Conservation (phyloP, 257 asterid genomes). For the Cruciata laevipes region DNA sequence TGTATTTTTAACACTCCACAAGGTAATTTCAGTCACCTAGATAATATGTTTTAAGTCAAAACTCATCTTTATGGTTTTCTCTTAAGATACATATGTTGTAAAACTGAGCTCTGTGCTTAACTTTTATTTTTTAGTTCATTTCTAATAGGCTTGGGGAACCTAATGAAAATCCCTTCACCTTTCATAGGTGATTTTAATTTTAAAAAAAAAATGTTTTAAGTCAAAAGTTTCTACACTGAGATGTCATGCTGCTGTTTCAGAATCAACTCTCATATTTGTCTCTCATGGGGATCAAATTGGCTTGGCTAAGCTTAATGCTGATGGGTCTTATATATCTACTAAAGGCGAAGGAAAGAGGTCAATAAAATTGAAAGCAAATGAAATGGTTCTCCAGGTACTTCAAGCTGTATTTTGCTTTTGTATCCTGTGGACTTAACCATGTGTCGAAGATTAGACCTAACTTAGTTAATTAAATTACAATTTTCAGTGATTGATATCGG, state of each 20-base stretch:
- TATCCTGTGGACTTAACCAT: too few species aligned
- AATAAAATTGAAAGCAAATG: slow-evolving; percentile 78
- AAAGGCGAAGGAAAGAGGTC: slow-evolving; percentile 86
- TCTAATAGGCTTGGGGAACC: too few species aligned
- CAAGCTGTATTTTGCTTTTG: slow-evolving; percentile 1
- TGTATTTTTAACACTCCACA: slow-evolving; percentile 87
- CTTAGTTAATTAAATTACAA: background rate
- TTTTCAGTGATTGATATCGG: background rate
- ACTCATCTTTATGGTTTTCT: too few species aligned
- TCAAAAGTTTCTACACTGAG: slow-evolving; percentile 28
- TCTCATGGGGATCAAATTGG: slow-evolving; percentile 94
- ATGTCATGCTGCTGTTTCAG: slow-evolving; percentile 42
- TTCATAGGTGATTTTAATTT: too few species aligned
- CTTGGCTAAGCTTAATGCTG: slow-evolving; percentile 72
- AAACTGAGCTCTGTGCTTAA: too few species aligned
- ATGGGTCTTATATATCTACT: slow-evolving; percentile 89
- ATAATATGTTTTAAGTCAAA: slow-evolving; percentile 16
- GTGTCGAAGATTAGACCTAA: too few species aligned
- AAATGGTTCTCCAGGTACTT: slow-evolving; percentile 84
- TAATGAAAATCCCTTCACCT: too few species aligned
- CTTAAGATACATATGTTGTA: too few species aligned
- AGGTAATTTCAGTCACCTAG: slow-evolving; percentile 44
- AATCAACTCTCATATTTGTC: slow-evolving; percentile 82
- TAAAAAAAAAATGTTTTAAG: too few species aligned
- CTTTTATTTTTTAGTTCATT: too few species aligned